Base-by-base conservation (phyloP, 2,329 filamentous ascomycete species). In the Pseudogymnoascus sp. region DNA sequence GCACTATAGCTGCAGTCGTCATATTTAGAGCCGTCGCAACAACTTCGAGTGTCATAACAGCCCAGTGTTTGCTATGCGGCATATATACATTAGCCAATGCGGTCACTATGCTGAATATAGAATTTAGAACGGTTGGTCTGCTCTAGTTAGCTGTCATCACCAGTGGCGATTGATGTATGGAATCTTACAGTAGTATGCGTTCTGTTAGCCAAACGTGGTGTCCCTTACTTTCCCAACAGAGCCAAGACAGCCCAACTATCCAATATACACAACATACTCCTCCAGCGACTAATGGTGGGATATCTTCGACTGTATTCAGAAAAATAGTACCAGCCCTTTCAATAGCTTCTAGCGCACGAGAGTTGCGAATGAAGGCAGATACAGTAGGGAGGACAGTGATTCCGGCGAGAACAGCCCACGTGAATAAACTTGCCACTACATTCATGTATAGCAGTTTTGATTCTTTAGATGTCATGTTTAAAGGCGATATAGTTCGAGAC, bases 181-280 rank as follows among this genome's bases (percentile, higher is more conserved):
- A 60, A 18, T 18, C 62, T 62, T 48, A 64, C 13, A 70, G 21
- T 48, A 69, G 69, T 23, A 70, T 67, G 3, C 61, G 60, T 35
- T 68, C 67, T 0, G 67, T 34, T 2, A 69, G 35, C 69, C 68
- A 71, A 13, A 70, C 63, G 38, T 65, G 67, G 34, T 71, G 69
- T 2, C 37, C 8, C 5, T 61, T 58, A 35, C 34, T 35, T n/a
- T 35, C 13, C 34, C 34, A 35, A 35, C 34, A 35, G 34, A 35
- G 34, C 34, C 34, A 35, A 35, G 34, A 35, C 15, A 35, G 34
- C 0, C 69, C 68, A 0, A 59, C 12, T 0, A 64, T 63, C 1
- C 69, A 67, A 19, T 69, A 63, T 2, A 57, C 60, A 3, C 63
- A 67, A 28, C 65, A 68, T 3, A 45, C 1, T 55, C 60, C 0